Conservation (phyloP, 108 stramenopile species). For the Skeletonema tropicum region DNA sequence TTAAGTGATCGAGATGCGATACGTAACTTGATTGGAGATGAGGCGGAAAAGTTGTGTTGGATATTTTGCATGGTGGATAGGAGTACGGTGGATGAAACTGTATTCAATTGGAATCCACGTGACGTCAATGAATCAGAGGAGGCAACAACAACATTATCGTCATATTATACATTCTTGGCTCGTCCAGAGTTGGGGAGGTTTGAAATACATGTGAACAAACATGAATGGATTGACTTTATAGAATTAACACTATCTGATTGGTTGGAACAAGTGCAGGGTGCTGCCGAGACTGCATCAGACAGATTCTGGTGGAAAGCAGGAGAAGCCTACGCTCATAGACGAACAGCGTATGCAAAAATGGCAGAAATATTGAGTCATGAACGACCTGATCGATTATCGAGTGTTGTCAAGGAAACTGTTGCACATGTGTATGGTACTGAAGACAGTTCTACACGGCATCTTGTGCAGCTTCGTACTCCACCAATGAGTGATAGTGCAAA, state of each 20-base stretch:
- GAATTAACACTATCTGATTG: conserved; percentile 79
- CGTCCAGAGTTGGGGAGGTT: conserved; percentile 80
- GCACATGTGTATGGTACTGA: conserved; percentile 63
- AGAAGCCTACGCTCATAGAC: conserved; percentile 75
- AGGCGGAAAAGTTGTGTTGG: conserved; percentile 72
- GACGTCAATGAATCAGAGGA: too few relatives aligned
- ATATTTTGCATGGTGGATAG: conserved; percentile 85
- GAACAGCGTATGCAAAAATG: conserved; percentile 72
- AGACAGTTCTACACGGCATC: conserved; percentile 48
- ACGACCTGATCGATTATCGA: conserved; percentile 45
- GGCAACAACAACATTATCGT: neutral
- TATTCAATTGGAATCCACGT: conserved; percentile 65
- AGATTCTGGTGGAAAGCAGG: conserved; percentile 71
- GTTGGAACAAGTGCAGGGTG: conserved; percentile 84
- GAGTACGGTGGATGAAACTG: conserved; percentile 65
- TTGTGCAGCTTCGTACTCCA: conserved; percentile 67
- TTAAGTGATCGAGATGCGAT: conserved; percentile 58
- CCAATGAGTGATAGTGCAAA: conserved; percentile 60
- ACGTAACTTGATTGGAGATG: conserved; percentile 56
- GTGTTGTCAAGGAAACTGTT: conserved; percentile 37
- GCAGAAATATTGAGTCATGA: conserved; percentile 53
- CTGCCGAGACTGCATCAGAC: conserved; percentile 51
- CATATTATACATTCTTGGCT: conserved; percentile 39
- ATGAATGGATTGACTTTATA: conserved; percentile 79
- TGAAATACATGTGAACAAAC: conserved; percentile 52